Base-by-base conservation (phyloP, 176 grass and related monocot species). In the Carex kokanica region DNA sequence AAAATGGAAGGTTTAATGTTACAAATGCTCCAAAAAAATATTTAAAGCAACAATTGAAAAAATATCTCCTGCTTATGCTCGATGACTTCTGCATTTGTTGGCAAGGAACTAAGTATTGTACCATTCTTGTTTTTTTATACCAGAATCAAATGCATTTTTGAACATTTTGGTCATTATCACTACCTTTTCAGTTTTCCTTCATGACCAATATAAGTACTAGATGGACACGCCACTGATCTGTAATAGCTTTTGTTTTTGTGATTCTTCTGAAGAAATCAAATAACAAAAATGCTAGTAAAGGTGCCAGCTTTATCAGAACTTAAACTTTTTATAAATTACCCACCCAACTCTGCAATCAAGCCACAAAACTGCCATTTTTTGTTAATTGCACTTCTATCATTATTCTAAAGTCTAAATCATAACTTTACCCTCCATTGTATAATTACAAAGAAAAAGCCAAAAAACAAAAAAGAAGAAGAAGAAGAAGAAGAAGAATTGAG, bases 41-140 rank as follows among this genome's bases (percentile, higher is more conserved):
- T 62, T 81, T 18, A 49, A 75, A 52, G 71, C 79, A 49, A 65
- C 17, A 82, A 45, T 62, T 65, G 79, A 82, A 41, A 25, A 52
- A 51, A 14, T 51, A 1, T 11, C 4, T 3, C 70, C 41, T 54
- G 4, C 23, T 14, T 21, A 27, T 75, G 47, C 23, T 2, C 0
- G 23, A 75, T 51, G 47, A 41, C 18, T 45, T 21, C 5, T 16
- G 14, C 14, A 54, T 53, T 9, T 11, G 8, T 75, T 16, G 21
- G 47, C 23, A 54, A 75, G 47, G 14, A 54, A 16, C 15, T 27
- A 23, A 52, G 38, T 41, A 27, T 1, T 54, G 13, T 53, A 29
- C 23, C 11, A 21, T 54, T 53, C 51, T 49, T 24, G 5, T 0
- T 53, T 61, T 38, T 54, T 53, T 6, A 13, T 75, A 53, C 47